Evolutionary conservation across 1,284 basidiomycete species (phyloP), one percentile per base, ranked within the genome.

Genomic region (Lentinula novae-zelandiae): DNA sequence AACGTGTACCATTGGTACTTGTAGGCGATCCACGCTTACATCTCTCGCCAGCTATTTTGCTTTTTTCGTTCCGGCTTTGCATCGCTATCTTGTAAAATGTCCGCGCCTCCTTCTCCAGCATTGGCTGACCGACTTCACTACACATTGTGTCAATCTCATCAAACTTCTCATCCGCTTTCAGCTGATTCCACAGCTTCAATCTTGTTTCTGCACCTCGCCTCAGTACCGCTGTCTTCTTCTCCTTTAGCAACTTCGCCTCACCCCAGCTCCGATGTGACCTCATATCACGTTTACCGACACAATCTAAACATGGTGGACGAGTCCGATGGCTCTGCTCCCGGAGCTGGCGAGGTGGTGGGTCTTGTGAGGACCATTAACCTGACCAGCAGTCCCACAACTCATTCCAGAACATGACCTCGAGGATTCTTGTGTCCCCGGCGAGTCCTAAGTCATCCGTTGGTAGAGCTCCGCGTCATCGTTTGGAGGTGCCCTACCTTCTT

Each of bases 31-130:
- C 57, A 49, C 15, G 22, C 9, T 40, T 33, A 58, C 22, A 5
- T 50, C n/a, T 27, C 48, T 51, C 58, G 58, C 58, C 46, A 46
- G 57, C 60, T 52, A 48, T 48, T 42, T 55, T 42, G 34, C 33
- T 42, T 42, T 39, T 33, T 51, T 27, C n/a, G 54, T 39, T 12
- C 57, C 36, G 34, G 58, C 53, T 60, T 63, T 56, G 58, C 58
- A 60, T 60, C 51, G 55, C 62, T 63, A 63, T 63, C 54, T 54
- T 58, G 40, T 54, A 58, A 51, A 46, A 57, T 60, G 55, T 58
- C 51, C 38, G 54, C 44, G 42, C 38, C 58, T 40, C 36, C 57
- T 39, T 60, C 38, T 56, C 58, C 53, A 40, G 49, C 36, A 40
- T 39, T 38, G 20, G 27, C 48, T 15, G 12, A 51, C 17, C 40